phyloP scores from a whole-genome alignment of 208 protist species.

The Acanthamoeba polyphaga region DNA sequence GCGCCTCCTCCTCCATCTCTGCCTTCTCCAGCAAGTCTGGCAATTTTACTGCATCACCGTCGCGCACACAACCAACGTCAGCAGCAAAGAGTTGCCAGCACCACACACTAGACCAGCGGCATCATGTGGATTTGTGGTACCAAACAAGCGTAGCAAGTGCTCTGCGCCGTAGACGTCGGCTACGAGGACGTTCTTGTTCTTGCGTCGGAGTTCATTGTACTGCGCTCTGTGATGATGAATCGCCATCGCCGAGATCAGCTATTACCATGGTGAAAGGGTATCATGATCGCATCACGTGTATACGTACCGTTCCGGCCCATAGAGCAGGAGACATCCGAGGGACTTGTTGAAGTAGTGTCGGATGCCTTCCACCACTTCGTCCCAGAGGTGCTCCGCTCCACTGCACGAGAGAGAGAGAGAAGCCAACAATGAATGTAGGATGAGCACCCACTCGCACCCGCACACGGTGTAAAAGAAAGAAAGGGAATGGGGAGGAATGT shows the following conservation, averaged over 20 bases:
- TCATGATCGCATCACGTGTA: neutral
- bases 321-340: conserved; percentile 2
- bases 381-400: neutral
- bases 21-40: conserved; percentile 58
- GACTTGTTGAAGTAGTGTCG: conserved; percentile 53
- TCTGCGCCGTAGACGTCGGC: conserved; percentile 28
- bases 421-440: neutral
- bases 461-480: neutral
- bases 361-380: conserved; percentile 58
- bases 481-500: neutral
- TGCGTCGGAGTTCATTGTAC: conserved; percentile 37
- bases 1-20: conserved; percentile 26
- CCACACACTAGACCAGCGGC: too few species aligned
- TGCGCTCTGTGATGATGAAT: neutral
- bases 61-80: neutral
- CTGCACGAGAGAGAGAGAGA: neutral
- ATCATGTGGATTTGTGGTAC: neutral
- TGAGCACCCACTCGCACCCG: neutral
- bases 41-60: conserved; percentile 14
- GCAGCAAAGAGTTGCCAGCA: neutral
- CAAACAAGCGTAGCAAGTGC: conserved; percentile 39
- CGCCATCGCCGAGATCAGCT: too few species aligned
- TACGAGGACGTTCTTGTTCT: conserved; percentile 37
- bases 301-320: neutral
- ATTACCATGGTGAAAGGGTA: too few species aligned